A percentile compares a stretch with the other conserved stretches of the same genome.
phyloP scores from a whole-genome alignment of 148 eudicot genomes.

The Nepenthes gracilis region DNA sequence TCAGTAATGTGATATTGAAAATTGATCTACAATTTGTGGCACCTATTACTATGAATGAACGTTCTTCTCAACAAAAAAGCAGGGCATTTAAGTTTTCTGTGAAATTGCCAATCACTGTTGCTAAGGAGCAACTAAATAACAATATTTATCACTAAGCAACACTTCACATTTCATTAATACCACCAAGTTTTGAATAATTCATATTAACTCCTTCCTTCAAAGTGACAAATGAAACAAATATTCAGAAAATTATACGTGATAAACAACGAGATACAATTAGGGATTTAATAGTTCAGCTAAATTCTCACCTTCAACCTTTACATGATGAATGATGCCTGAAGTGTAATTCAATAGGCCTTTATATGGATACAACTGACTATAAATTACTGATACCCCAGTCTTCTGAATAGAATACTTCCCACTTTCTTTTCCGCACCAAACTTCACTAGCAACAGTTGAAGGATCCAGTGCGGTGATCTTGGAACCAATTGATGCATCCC shows the following conservation, averaged over 20 bases:
- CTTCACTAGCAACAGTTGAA: conserved; percentile 66
- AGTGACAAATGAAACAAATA: no score
- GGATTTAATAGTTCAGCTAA: background rate
- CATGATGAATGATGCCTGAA: conserved; percentile 95
- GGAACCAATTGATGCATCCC: conserved; percentile 73
- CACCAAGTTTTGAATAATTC: no score
- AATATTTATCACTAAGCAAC: no score
- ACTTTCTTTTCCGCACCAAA: conserved; percentile 77
- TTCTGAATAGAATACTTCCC: conserved; percentile 42
- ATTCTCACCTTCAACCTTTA: conserved; percentile 56
- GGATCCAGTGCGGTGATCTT: conserved; percentile 79
- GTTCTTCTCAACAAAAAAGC: no score
- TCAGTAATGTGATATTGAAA: no score
- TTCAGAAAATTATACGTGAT: background rate
- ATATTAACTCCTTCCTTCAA: no score
- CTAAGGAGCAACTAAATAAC: no score
- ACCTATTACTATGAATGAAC: no score
- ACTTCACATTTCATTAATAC: no score
- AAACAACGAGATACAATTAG: background rate
- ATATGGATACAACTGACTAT: conserved; percentile 79
- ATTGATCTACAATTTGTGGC: no score
- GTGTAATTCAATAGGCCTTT: conserved; percentile 75
- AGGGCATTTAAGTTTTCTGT: no score
- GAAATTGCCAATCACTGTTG: no score
- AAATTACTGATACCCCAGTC: conserved; percentile 51